Evolutionary conservation across 2,329 filamentous ascomycete genomes (phyloP), one percentile per base, ranked within the genome.

Genomic region (Fusarium temperatum): DNA sequence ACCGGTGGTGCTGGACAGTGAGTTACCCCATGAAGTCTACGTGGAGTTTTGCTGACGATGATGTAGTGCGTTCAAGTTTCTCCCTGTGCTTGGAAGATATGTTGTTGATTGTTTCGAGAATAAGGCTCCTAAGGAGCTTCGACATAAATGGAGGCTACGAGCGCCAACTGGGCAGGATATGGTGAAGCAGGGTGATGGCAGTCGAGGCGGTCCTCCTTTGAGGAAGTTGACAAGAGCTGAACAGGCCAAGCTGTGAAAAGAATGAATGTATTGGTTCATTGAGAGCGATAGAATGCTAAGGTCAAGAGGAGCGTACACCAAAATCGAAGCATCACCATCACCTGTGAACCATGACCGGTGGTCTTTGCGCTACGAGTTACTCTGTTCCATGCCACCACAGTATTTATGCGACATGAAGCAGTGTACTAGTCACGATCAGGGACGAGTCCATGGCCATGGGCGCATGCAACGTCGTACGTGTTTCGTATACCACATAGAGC

Each of bases 1-100:
- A 87, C 85, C 0, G 87, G 85, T 58, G 71, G 70, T 62, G 80
- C 70, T 58, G 75, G 75, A 57, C 75, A 77, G 75, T 77, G 32
- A 66, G 75, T 78, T 39, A 8, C n/a, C 13, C 4, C 1, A 5
- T 5, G 3, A 5, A 6, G 1, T 4, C 3, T 7, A 1, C 0
- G 4, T 1, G 1, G 14, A 5, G 6, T 11, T 8, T 15, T 28
- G n/a, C 71, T 76, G 20, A 75, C 13, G 9, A 3, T 8, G 2
- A 4, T 3, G 6, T 13, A 77, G 75, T 8, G 75, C 65, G 0
- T 77, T 77, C 54, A 77, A 77, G 24, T 77, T 77, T 10, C 58
- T 77, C 0, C 75, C 75, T 0, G 55, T 77, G 8, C 53, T 77
- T 3, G 75, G 75, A 1, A 51, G 56, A 10, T 77, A 77, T 11